phyloP scores from a whole-genome alignment of 805 yeast species.

The Kodamaea nitidulidarum region DNA sequence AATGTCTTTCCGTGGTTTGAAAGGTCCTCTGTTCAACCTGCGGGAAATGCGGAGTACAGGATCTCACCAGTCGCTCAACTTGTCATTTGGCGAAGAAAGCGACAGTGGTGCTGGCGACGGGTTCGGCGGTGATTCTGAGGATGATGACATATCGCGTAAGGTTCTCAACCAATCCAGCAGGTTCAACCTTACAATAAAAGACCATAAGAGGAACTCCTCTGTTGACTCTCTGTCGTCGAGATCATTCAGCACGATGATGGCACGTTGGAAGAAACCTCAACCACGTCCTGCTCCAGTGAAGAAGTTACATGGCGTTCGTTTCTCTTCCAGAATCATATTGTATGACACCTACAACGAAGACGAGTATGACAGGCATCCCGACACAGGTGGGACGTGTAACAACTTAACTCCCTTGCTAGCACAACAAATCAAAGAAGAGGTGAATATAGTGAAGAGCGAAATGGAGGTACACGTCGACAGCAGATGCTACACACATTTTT shows the following conservation, averaged over 20 bases:
- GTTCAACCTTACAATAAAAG: constrained; percentile 13
- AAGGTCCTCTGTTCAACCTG: constrained; percentile 47
- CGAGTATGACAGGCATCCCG: constrained; percentile 92
- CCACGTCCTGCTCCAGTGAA: background rate
- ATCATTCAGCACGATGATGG: constrained; percentile 29
- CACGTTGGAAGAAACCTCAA: constrained; percentile 23
- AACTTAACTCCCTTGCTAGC: constrained; percentile 85
- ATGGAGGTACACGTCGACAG: constrained; percentile 85
- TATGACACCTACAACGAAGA: constrained; percentile 79
- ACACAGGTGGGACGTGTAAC: constrained; percentile 79
- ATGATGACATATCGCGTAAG: constrained; percentile 3
- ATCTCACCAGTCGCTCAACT: constrained; percentile 40
- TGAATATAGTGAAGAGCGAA: constrained; percentile 69
- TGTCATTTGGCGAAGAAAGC: constrained; percentile 32
- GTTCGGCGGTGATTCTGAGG: constrained; percentile 24
- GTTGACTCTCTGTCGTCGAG: constrained; percentile 30
- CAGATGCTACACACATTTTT: constrained; percentile 78
- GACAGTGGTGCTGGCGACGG: constrained; percentile 38
- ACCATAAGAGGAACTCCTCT: constrained; percentile 28
- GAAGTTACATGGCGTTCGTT: constrained; percentile 42
- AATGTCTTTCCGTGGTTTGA: constrained; percentile 60
- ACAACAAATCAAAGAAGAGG: constrained; percentile 78
- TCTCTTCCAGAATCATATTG: constrained; percentile 77
- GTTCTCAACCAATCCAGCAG: constrained; percentile 7
- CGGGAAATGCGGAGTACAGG: constrained; percentile 30